Evolutionary conservation across 164 flowering plant species (phyloP).

Genomic region (Vitis riparia): DNA sequence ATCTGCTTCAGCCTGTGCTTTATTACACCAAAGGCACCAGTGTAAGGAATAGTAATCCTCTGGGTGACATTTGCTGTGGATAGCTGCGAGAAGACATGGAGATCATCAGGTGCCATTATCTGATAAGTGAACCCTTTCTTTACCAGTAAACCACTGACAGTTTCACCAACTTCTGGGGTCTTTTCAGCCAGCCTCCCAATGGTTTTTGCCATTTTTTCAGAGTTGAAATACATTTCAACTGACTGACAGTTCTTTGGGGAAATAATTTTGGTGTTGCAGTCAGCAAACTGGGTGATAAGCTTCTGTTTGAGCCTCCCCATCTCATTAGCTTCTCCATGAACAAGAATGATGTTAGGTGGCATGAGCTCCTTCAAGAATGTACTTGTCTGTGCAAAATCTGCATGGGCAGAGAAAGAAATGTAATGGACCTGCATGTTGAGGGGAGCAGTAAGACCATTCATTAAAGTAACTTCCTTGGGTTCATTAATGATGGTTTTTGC

Average conservation of each 20-base stretch:
- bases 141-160: constrained; percentile 84
- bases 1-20: constrained; percentile 78
- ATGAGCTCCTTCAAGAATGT: constrained; percentile 81
- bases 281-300: constrained; percentile 36
- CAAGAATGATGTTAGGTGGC: constrained; percentile 96
- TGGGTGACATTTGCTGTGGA: constrained; percentile 76
- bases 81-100: constrained; percentile 85
- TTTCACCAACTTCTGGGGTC: constrained; percentile 78
- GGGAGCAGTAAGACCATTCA: constrained; percentile 87
- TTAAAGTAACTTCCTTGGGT: constrained; percentile 92
- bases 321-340: constrained; percentile 91
- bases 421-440: constrained; percentile 96
- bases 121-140: constrained; percentile 95
- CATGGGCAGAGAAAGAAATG: constrained; percentile 97
- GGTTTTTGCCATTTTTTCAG: no score
- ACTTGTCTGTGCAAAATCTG: constrained; percentile 91
- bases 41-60: constrained; percentile 80
- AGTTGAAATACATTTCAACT: no score
- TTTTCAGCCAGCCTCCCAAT: constrained; percentile 62
- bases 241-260: no score
- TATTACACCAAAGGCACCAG: constrained; percentile 82
- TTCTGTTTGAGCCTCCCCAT: constrained; percentile 96
- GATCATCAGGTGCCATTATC: constrained; percentile 95
- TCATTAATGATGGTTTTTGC: constrained; percentile 89
- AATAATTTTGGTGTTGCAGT: no score